Evolutionary conservation across 257 asterid species (phyloP), one percentile per base, ranked within the genome.

Genomic region (Echium plantagineum): DNA sequence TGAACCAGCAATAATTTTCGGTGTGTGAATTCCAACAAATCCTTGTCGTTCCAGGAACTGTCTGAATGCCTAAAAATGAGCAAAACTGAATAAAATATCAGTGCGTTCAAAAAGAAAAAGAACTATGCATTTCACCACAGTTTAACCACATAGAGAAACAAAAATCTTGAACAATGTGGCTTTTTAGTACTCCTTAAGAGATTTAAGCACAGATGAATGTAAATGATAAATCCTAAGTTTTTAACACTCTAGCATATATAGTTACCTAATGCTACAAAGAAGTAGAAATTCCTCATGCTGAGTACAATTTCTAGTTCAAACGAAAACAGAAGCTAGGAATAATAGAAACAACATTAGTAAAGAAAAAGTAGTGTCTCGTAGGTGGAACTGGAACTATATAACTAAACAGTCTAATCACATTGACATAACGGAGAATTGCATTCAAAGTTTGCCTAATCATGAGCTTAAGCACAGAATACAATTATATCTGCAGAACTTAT

Each of bases 1-100:
- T 38, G 97, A 81, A 69, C 97, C 96, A 38, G 86, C 85, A 24
- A 85, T 87, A 74, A 83, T 57, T 66, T 87, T 90, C 22, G 97
- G 97, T 0, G 97, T 85, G 71, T 83, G 94, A 72, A 91, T 83
- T 55, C 78, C 90, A 67, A 74, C 60, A 76, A 87, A 91, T 22
- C 83, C 93, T 80, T 82, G 79, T 5, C 80, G 52, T 18, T 69
- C 60, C 70, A 91, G 66, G 63, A 87, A 83, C 38, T 77, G 77
- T 76, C 90, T 71, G 62, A 87, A 91, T 67, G 74, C 72, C 96
- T 91, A 84, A 74, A 81, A 28, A 66, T 42, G n/a, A 15, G 15
- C 4, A 63, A 63, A 31, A 28, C 8, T 9, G 57, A 6, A 53
- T 53, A 17, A 7, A 53, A 53, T 4, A 20, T 53, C 57, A 53